Evolutionary conservation across 1,284 basidiomycete species (phyloP).

Genomic region (Pascua guehoae): DNA sequence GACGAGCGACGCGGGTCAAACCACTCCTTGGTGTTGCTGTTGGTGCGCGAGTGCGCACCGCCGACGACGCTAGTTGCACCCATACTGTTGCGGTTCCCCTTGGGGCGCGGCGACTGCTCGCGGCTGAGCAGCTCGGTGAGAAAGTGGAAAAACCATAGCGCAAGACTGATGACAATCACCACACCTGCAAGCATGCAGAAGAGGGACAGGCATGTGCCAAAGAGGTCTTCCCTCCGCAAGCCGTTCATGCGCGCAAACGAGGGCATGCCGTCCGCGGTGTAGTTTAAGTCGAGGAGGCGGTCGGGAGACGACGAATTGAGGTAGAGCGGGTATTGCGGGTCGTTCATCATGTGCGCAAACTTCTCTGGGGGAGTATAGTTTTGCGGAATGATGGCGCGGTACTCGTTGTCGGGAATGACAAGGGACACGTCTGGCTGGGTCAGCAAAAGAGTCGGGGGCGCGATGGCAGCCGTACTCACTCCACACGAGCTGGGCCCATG

Average conservation of each 20-base stretch:
- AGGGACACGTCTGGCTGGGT: conserved; percentile 65
- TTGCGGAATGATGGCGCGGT: conserved; percentile 64
- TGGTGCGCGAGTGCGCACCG: conserved; percentile 8
- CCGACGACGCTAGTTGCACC: neutral
- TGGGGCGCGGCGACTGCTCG: conserved; percentile 7
- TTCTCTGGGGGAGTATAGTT: conserved; percentile 57
- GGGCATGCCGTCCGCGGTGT: conserved; percentile 59
- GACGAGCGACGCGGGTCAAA: neutral
- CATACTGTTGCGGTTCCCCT: conserved; percentile 1
- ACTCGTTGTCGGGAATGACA: conserved; percentile 52
- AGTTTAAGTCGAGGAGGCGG: conserved; percentile 38
- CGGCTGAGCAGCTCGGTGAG: conserved; percentile 29
- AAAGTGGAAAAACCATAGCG: conserved; percentile 68
- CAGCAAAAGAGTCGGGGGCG: neutral
- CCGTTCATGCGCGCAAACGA: conserved; percentile 77
- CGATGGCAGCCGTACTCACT: conserved; percentile 57
- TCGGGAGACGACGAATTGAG: conserved; percentile 61
- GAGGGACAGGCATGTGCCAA: conserved; percentile 73
- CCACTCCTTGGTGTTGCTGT: conserved; percentile 19
- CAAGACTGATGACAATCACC: conserved; percentile 63
- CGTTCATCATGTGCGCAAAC: conserved; percentile 65
- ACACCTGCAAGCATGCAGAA: conserved; percentile 76
- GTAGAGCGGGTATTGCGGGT: conserved; percentile 70
- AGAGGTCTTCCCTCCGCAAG: conserved; percentile 74
- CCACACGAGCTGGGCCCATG: conserved; percentile 82